Evolutionary conservation across 75 land plant genomes (phyloP).

Genomic region (Cryptomeria japonica): DNA sequence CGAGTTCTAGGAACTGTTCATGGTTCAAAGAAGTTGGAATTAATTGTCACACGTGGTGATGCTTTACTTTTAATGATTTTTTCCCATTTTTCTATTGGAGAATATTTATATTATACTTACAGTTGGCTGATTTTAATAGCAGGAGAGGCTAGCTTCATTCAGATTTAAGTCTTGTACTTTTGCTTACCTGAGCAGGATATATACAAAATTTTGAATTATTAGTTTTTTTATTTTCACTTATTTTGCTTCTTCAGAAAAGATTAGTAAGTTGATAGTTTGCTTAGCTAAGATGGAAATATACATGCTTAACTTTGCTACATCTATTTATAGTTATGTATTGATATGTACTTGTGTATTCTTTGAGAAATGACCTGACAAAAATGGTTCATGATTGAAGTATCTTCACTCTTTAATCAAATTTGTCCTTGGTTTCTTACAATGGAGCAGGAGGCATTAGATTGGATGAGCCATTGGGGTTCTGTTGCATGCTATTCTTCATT

Average conservation of each 20-base stretch:
- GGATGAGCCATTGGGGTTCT: conserved; percentile 9
- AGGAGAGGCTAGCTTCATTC: neutral
- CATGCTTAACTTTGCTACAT: neutral
- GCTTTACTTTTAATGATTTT: neutral
- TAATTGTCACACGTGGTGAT: neutral
- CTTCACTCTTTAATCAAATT: neutral
- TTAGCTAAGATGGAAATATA: neutral
- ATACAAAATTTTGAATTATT: neutral
- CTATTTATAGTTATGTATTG: neutral
- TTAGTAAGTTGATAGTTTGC: neutral
- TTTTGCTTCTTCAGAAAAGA: neutral
- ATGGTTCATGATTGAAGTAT: neutral
- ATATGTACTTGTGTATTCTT: neutral
- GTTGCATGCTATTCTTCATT: conserved; percentile 7
- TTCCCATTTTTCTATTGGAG: neutral
- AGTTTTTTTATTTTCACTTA: neutral
- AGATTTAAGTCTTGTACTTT: neutral
- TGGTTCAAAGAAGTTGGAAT: neutral
- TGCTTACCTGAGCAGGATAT: neutral
- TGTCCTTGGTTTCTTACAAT: neutral
- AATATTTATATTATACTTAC: neutral
- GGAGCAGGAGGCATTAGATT: conserved; percentile 7
- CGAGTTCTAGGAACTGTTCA: neutral
- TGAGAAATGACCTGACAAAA: neutral
- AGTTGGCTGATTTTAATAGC: neutral